A percentile compares a stretch with the other conserved stretches of the same genome.
Evolutionary conservation across 2,329 filamentous ascomycete species (phyloP).

Genomic region (Fusarium transvaalense): DNA sequence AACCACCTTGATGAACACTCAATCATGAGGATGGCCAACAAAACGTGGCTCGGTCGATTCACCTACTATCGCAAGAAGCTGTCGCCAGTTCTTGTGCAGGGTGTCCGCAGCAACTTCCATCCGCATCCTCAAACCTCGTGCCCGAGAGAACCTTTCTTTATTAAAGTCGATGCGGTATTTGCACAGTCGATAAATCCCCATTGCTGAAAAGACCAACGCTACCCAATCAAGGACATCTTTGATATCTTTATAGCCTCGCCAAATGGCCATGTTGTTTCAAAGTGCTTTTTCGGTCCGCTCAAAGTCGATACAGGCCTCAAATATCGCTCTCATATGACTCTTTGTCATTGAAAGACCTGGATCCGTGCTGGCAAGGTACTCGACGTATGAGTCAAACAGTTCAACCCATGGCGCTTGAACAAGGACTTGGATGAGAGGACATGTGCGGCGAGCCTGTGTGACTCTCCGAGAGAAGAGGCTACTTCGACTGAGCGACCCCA

Average conservation of each 20-base stretch:
- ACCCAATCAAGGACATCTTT: slow-evolving; percentile 6
- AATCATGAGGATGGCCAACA: slow-evolving; percentile 3
- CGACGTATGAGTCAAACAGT: slow-evolving; percentile 2
- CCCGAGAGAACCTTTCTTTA: not conserved
- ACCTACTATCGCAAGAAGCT: not conserved
- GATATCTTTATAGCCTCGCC: slow-evolving; percentile 10
- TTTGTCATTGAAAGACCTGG: not conserved
- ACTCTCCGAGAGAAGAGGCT: not conserved
- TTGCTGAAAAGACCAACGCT: not conserved
- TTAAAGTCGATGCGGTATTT: slow-evolving; percentile 8
- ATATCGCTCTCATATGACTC: not conserved
- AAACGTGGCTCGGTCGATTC: not conserved
- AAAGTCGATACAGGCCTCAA: slow-evolving; percentile 4
- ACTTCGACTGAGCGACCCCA: not conserved
- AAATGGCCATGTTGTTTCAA: slow-evolving; percentile 7
- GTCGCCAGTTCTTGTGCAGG: slow-evolving; percentile 1
- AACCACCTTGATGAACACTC: slow-evolving; percentile 4
- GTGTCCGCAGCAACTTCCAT: slow-evolving; percentile 8
- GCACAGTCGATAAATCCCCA: slow-evolving; percentile 4
- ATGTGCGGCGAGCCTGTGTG: not conserved
- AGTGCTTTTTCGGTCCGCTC: slow-evolving; percentile 6
- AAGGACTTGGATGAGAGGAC: not conserved
- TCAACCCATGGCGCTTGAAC: slow-evolving; percentile 11
- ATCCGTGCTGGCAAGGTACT: not conserved
- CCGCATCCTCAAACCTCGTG: not conserved